phyloP scores from a whole-genome alignment of 2,329 filamentous ascomycete species.

The Thelonectria discophora region DNA sequence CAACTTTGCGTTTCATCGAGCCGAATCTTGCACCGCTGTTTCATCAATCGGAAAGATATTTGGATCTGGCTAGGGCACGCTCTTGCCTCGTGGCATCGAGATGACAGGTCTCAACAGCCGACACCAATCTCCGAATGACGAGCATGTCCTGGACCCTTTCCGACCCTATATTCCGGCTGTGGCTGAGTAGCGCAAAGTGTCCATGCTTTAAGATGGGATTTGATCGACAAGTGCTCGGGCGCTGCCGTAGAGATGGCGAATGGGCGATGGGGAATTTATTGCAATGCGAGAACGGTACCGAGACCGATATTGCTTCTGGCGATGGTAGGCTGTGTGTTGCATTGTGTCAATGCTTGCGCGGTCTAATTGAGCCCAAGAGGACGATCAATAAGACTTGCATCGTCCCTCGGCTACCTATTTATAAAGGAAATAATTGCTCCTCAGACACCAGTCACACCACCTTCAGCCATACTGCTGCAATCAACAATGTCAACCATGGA shows the following conservation, averaged over 20 bases:
- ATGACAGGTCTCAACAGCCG: background rate
- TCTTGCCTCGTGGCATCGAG: background rate
- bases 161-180: background rate
- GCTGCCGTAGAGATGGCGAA: background rate
- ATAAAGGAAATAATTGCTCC: no score
- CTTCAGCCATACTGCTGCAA: background rate
- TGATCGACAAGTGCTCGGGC: background rate
- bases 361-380: no score
- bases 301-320: constrained; percentile 9
- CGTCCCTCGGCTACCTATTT: no score
- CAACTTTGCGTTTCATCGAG: background rate
- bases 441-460: no score
- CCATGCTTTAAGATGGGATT: background rate
- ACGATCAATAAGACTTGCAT: no score
- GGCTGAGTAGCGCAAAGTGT: background rate
- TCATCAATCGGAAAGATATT: background rate
- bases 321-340: background rate
- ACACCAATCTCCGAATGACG: background rate
- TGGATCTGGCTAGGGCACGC: background rate
- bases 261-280: background rate
- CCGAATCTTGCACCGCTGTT: background rate
- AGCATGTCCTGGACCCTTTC: background rate
- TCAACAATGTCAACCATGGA: constrained; percentile 16
- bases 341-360: no score
- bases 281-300: constrained; percentile 17